phyloP scores from a whole-genome alignment of 2,329 filamentous ascomycete genomes.

The Calonectria ilicicola region DNA sequence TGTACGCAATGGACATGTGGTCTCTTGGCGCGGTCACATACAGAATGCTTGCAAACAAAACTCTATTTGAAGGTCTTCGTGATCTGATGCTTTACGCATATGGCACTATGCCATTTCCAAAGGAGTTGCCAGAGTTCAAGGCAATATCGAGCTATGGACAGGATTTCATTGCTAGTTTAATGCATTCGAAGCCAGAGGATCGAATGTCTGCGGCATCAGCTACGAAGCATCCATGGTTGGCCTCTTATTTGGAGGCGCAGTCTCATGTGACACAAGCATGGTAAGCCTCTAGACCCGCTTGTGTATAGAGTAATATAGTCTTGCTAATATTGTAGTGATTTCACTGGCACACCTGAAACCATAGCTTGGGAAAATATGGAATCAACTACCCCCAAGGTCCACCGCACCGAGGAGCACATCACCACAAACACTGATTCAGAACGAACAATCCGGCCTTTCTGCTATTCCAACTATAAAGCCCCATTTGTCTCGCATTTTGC shows the following conservation, averaged over 20 bases:
- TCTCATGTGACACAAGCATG: neutral
- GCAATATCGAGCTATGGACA: neutral
- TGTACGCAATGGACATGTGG: neutral
- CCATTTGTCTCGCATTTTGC: neutral
- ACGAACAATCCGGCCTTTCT: neutral
- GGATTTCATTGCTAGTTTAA: neutral
- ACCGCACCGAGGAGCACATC: neutral
- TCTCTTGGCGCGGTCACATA: neutral
- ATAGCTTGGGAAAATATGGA: neutral
- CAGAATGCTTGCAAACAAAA: neutral
- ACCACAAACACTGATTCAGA: neutral
- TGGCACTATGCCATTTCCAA: neutral
- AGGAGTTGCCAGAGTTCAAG: neutral
- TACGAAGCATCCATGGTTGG: neutral
- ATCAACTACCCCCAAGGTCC: too few species aligned
- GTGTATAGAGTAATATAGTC: neutral
- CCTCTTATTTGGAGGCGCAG: neutral
- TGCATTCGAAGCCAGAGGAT: neutral
- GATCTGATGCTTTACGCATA: neutral
- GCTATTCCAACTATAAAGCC: neutral
- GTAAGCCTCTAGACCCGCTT: neutral
- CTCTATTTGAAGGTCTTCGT: neutral
- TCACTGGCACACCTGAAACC: neutral
- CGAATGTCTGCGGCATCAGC: neutral
- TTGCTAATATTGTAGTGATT: neutral